Evolutionary conservation across 495 filamentous ascomycete species (phyloP), one percentile per base, ranked within the genome.

Genomic region (Beverwykella pulmonaria): DNA sequence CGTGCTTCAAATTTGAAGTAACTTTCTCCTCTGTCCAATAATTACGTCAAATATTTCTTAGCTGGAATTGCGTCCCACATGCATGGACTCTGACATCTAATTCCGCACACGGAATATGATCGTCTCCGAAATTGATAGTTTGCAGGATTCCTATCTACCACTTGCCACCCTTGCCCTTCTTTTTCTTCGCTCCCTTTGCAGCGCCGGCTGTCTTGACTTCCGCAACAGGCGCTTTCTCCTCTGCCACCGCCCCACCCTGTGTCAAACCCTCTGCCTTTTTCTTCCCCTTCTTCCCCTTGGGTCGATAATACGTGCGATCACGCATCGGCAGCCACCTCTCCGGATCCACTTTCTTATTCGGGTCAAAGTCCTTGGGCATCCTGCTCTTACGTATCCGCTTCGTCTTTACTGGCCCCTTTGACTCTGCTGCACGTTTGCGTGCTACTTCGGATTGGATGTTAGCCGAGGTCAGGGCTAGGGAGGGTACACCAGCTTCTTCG

Each of bases 251-350:
- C 0, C 72, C 72, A 25, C 94, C 94, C 79, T 98, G 94, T 12
- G 91, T 97, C 30, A 88, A 79, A 47, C 89, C 90, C 26, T 83
- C 84, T 17, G 83, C 87, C 74, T 86, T 87, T 80, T 89, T 90
- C 82, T 91, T 93, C 12, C 91, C 91, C 82, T 96, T 97, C 75
- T 87, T 88, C 12, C 92, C 92, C 79, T 95, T 96, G 15, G 93
- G 93, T 53, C 88, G 79, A 78, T 96, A 99, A 47, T 84, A 88
- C 67, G 90, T 95, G 17, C 94, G 83, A 72, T 99, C 94, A 53
- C 88, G 84, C 61, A 98, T 79, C 23, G 94, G 93, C 62, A 98
- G 77, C 94, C 94, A 99, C 53, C 94, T 79, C 77, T 99, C 95
- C 1, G 90, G 88, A 72, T 98, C 94, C 6, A 90, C 81, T 48